Conservation (phyloP, 2,329 filamentous ascomycete genomes). For the Talaromyces atroroseus region DNA sequence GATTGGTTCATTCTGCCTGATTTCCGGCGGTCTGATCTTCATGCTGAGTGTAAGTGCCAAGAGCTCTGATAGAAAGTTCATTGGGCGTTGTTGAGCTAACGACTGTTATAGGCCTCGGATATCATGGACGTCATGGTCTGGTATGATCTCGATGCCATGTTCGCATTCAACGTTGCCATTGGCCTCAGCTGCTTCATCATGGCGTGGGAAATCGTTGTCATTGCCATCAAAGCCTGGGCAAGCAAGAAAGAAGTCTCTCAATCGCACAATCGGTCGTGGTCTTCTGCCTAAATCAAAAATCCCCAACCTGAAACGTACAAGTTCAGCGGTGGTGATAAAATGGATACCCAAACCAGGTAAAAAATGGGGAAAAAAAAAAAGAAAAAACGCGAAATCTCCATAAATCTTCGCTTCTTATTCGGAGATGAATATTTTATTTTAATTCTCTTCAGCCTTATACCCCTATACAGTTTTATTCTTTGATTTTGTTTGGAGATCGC, state of each 20-base stretch:
- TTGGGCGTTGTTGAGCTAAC: not conserved
- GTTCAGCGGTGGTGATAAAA: not conserved
- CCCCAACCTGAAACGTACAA: not conserved
- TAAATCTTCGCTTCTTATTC: slow-evolving; percentile 9
- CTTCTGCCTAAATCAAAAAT: slow-evolving; percentile 11
- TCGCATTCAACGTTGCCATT: slow-evolving; percentile 83
- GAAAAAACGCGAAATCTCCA: slow-evolving; percentile 8
- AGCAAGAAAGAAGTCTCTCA: slow-evolving; percentile 40
- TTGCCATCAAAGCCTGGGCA: slow-evolving; percentile 87
- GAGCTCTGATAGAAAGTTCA: too few relatives aligned
- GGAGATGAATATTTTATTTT: slow-evolving; percentile 12
- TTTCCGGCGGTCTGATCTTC: slow-evolving; percentile 82
- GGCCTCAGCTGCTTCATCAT: slow-evolving; percentile 77
- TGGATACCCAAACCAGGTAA: not conserved
- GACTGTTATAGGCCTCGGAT: slow-evolving; percentile 58
- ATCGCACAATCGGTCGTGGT: slow-evolving; percentile 19
- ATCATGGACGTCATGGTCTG: slow-evolving; percentile 70
- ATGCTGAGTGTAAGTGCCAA: slow-evolving; percentile 74
- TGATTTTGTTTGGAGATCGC: not conserved
- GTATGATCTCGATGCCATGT: slow-evolving; percentile 81
- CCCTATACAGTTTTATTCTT: slow-evolving; percentile 13
- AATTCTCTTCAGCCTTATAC: slow-evolving; percentile 16
- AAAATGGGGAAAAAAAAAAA: not conserved
- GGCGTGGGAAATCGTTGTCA: slow-evolving; percentile 71
- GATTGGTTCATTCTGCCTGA: slow-evolving; percentile 78